These are phyloP conservation scores for Biscogniauxia marginata DNA, from an alignment of 2,329 filamentous ascomycete genomes.

Conservation along the genomic window DNA sequence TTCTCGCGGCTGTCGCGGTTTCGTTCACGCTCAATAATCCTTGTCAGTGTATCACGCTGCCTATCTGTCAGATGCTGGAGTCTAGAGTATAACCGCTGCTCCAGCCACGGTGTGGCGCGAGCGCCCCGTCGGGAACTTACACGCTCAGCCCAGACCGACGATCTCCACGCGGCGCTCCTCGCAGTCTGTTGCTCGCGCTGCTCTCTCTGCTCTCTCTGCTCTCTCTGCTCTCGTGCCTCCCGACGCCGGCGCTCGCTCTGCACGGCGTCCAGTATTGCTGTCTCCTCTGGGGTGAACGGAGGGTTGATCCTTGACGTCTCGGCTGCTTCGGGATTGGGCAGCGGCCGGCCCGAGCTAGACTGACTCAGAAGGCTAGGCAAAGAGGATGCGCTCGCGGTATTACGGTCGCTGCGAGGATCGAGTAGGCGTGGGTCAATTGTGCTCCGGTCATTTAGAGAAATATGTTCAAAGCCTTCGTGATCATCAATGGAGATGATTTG, in stretches of 20 bases:
- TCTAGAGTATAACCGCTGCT: constrained; percentile 17
- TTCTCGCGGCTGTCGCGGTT: constrained; percentile 28
- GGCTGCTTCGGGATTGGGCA: constrained; percentile 30
- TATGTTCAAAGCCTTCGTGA: constrained; percentile 54
- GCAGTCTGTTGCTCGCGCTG: constrained; percentile 22
- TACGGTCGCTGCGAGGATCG: constrained; percentile 46
- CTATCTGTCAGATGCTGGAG: constrained; percentile 18
- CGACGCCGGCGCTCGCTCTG: constrained; percentile 52
- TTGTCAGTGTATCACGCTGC: constrained; percentile 34
- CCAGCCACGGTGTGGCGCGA: constrained; percentile 11
- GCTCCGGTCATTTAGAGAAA: constrained; percentile 55
- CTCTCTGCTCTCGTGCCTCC: constrained; percentile 39
- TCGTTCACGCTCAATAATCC: constrained; percentile 33
- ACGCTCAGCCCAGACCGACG: constrained; percentile 31
- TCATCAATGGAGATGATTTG: constrained; percentile 67
- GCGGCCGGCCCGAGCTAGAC: constrained; percentile 22
- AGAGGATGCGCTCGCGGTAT: constrained; percentile 23
- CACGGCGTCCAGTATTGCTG: constrained; percentile 55
- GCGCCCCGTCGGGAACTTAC: constrained; percentile 29
- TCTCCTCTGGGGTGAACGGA: constrained; percentile 54
- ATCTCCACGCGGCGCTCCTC: constrained; percentile 26
- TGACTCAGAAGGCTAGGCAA: constrained; percentile 38
- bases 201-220: constrained; percentile 29
- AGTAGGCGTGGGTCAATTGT: constrained; percentile 54
- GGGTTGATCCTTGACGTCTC: constrained; percentile 47